phyloP scores from a whole-genome alignment of 2,329 filamentous ascomycete species.

The Colletotrichum sojae region DNA sequence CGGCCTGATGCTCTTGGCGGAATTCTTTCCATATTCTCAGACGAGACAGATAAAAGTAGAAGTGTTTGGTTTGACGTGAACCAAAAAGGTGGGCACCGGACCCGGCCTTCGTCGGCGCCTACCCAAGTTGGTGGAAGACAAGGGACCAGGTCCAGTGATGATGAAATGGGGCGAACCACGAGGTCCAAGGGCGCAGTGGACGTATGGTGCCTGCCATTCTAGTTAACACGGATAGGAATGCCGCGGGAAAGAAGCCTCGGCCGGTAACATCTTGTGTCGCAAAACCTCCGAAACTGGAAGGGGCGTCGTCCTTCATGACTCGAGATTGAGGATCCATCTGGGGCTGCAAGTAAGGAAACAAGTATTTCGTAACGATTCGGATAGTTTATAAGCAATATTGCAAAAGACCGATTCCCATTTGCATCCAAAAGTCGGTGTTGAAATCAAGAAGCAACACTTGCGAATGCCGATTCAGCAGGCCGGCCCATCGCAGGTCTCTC shows the following conservation, averaged over 20 bases:
- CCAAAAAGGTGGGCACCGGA: constrained; percentile 1
- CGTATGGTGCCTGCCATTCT: too few species aligned
- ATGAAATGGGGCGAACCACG: too few species aligned
- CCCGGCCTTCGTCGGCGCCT: not conserved
- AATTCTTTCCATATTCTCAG: not conserved
- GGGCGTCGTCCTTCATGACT: not conserved
- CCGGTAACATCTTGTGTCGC: constrained; percentile 8
- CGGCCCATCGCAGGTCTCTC: not conserved
- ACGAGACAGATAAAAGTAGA: constrained; percentile 18
- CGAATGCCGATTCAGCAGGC: constrained; percentile 1
- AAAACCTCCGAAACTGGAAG: constrained; percentile 3
- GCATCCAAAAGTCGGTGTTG: too few species aligned
- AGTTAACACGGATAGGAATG: not conserved
- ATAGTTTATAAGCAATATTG: too few species aligned
- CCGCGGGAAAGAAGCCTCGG: not conserved
- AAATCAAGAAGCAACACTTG: too few species aligned
- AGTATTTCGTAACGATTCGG: too few species aligned
- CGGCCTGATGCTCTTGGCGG: constrained; percentile 21
- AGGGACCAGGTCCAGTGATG: not conserved
- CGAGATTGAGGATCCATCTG: not conserved
- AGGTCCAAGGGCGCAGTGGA: too few species aligned
- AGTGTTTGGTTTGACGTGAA: constrained; percentile 2
- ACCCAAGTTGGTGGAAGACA: not conserved
- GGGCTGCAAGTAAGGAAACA: too few species aligned
- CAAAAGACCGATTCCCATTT: too few species aligned